A percentile compares a stretch with the other conserved stretches of the same genome.
Evolutionary conservation across 495 filamentous ascomycete species (phyloP).

Genomic region (Pyrenula massariospora): DNA sequence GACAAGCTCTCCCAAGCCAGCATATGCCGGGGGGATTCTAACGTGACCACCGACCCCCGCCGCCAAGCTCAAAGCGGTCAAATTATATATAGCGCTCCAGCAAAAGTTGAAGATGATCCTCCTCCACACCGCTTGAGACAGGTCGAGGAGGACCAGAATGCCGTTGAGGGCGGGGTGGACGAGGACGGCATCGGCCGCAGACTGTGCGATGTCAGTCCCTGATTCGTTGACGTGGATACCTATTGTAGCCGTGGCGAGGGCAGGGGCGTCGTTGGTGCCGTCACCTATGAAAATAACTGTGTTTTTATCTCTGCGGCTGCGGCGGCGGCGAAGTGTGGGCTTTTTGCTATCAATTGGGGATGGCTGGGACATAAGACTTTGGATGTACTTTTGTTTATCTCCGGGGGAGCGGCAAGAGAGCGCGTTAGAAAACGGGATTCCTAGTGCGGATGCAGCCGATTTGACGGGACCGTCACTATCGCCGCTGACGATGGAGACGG

Average conservation of each 20-base stretch:
- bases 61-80: slow-evolving; percentile 58
- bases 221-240: slow-evolving; percentile 51
- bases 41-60: slow-evolving; percentile 55
- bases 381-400: slow-evolving; percentile 54
- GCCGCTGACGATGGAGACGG: slow-evolving; percentile 55
- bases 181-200: slow-evolving; percentile 60
- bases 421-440: slow-evolving; percentile 35
- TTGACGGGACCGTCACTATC: slow-evolving; percentile 52
- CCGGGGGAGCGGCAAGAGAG: slow-evolving; percentile 40
- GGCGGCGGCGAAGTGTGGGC: no score
- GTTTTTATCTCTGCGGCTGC: no score
- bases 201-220: slow-evolving; percentile 52
- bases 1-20: slow-evolving; percentile 65
- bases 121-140: slow-evolving; percentile 39
- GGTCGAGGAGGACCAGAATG: slow-evolving; percentile 45
- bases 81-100: slow-evolving; percentile 66
- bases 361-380: slow-evolving; percentile 19
- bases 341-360: slow-evolving; percentile 7
- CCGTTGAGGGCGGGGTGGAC: slow-evolving; percentile 43
- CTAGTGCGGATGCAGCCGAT: slow-evolving; percentile 36
- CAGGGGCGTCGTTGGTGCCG: slow-evolving; percentile 71
- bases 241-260: slow-evolving; percentile 60
- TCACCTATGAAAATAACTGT: slow-evolving; percentile 63
- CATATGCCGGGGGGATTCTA: slow-evolving; percentile 61
- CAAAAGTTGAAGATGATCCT: slow-evolving; percentile 60